Evolutionary conservation across 2,329 filamentous ascomycete species (phyloP), one percentile per base, ranked within the genome.

Genomic region (Fusarium verticillioides): DNA sequence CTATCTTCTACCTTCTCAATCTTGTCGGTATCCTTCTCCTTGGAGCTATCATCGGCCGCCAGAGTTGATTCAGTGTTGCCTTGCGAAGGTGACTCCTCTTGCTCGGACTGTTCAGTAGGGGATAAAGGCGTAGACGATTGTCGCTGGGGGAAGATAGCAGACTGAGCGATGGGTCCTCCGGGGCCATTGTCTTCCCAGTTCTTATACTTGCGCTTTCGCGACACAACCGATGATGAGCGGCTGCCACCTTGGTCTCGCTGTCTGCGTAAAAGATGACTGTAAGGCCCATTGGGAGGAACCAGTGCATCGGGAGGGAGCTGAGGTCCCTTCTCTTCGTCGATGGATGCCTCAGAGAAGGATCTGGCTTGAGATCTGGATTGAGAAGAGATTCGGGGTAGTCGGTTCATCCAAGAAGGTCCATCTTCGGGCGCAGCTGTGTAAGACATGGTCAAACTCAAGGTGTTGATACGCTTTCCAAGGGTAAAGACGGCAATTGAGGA

Each of bases 401-500:
- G 89, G 76, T 97, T 96, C 93, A 98, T 97, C 96, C 96, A 99
- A 4, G 91, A 91, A 5, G 95, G 93, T 0, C 95, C 94, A 40
- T 97, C 94, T 63, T 97, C 96, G 57, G 93, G 93, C 23, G 92
- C 95, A 69, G 92, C 90, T 1, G 96, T 99, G 84, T 98, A 99
- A 0, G 96, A 98, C 89, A 99, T 94, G 62, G 96, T 98, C 69
- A 99, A 87, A 2, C 94, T 95, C 75, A 99, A 84, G 0, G 96
- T 98, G 84, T 98, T 98, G 88, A 99, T 99, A 69, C 94, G 95
- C 83, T 98, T 99, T 77, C 96, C 96, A 4, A 99, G 89, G 0
- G 96, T 98, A 78, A 99, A 99, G 13, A 99, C 96, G 9, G 96
- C 96, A 76, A 99, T 93, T 0, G 96, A 98, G n/a, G 96, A 98